These are phyloP conservation scores for Steccherinum ochraceum DNA, from an alignment of 768 basidiomycete species.

Conservation along the genomic window DNA sequence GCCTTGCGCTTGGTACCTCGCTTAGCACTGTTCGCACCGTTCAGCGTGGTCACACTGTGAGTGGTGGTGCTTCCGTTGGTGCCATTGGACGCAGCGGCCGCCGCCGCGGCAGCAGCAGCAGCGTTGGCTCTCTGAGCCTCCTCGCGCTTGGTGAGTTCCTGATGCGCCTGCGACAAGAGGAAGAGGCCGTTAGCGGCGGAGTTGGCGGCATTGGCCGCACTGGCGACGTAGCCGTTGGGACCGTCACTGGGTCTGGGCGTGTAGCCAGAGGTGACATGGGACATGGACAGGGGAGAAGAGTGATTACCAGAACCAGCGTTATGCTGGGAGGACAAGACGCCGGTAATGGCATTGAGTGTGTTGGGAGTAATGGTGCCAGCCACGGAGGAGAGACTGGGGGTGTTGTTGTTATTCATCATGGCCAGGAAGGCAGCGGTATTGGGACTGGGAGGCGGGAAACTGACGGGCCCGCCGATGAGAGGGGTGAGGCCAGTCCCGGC, in stretches of 20 bases:
- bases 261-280: conserved; percentile 19
- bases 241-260: conserved; percentile 8
- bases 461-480: conserved; percentile 45
- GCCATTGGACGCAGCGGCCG: conserved; percentile 10
- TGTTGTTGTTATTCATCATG: conserved; percentile 69
- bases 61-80: conserved; percentile 2
- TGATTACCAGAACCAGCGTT: conserved; percentile 62
- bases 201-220: conserved; percentile 49
- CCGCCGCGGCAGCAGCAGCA: conserved; percentile 22
- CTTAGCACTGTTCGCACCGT: too few species aligned
- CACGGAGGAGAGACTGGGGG: too few species aligned
- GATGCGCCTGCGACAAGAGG: conserved; percentile 90
- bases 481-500: conserved; percentile 84
- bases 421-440: conserved; percentile 90
- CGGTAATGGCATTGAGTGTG: conserved; percentile 72
- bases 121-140: conserved; percentile 50
- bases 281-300: conserved; percentile 30
- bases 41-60: conserved; percentile 21
- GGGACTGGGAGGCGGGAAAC: conserved; percentile 80
- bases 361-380: conserved; percentile 53
- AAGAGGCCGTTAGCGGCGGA: conserved; percentile 90
- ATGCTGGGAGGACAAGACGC: conserved; percentile 62
- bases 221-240: conserved; percentile 25
- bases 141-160: conserved; percentile 94
- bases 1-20: conserved; percentile 73